phyloP scores from a whole-genome alignment of 805 yeast genomes.

The Yamadazyma laniorum region DNA sequence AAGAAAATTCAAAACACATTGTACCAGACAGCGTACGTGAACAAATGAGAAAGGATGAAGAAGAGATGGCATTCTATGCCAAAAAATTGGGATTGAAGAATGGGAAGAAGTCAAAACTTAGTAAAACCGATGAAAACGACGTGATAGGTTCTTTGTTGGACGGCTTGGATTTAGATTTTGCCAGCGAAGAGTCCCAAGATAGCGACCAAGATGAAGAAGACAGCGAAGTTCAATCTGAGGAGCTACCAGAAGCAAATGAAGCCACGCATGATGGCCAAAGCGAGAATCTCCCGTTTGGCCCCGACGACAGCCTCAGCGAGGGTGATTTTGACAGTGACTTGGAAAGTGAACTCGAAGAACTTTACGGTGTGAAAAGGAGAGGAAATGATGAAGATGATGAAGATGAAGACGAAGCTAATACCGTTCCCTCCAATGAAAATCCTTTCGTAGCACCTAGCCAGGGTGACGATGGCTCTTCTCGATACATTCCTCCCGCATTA shows the following conservation, averaged over 20 bases:
- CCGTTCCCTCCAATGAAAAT: conserved; percentile 49
- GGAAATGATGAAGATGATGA: conserved; percentile 13
- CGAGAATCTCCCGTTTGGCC: conserved; percentile 19
- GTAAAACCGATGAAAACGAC: conserved; percentile 63
- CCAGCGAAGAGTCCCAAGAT: conserved; percentile 16
- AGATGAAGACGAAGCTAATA: conserved; percentile 14
- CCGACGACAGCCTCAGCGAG: conserved; percentile 19
- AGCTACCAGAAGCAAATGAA: too few species aligned
- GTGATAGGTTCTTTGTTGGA: conserved; percentile 79
- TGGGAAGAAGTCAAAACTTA: conserved; percentile 45
- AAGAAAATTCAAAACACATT: conserved; percentile 10
- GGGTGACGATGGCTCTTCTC: conserved; percentile 18
- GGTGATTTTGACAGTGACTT: conserved; percentile 20
- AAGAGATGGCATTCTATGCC: conserved; percentile 80
- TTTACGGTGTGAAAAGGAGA: conserved; percentile 13
- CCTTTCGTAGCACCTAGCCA: conserved; percentile 59
- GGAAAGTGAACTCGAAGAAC: conserved; percentile 14
- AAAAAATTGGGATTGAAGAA: conserved; percentile 70
- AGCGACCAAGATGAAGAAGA: conserved; percentile 16
- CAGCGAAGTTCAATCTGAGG: conserved; percentile 15
- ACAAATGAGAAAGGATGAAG: conserved; percentile 59
- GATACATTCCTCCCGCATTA: conserved; percentile 86
- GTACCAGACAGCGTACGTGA: conserved; percentile 46
- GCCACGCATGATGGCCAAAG: conserved; percentile 3
- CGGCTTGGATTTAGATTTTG: conserved; percentile 58